Evolutionary conservation across 306 rosid species (phyloP), one percentile per base, ranked within the genome.

Genomic region (Malus fusca): DNA sequence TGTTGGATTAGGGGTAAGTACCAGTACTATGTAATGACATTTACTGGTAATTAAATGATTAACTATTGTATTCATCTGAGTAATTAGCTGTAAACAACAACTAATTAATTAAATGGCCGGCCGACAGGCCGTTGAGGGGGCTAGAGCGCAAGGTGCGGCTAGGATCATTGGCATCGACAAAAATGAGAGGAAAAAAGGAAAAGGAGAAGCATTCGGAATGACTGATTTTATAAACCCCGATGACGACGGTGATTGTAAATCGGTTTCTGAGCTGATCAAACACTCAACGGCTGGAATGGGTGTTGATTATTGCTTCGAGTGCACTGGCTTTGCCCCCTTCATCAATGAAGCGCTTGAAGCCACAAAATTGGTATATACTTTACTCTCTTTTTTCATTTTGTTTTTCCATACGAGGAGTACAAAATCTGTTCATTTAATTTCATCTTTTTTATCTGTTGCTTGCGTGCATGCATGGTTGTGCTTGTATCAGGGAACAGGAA

Each of bases 261-360:
- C 88, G 59, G 42, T 75, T 72, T 83, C 82, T 35, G 64, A 85
- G 72, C 78, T 79, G 44, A 37, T 89, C 60, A 80, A 76, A 44
- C 88, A 84, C 26, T 9, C 78, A 1, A 86, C 79, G 40, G 84
- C 73, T 75, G 96, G 90, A 78, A n/a, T 60, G 74, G 92, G 90
- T 59, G 96, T 86, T 25, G 92, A 90, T 76, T 88, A 81, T 60
- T 85, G 82, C 67, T 73, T 85, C 58, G 88, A 89, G 60, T 84
- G 91, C 83, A 84, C 85, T 15, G 88, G 91, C 31, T 69, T 79
- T 31, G 18, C 80, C 4, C 61, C 83, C 69, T 68, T 85, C 28
- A 62, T 85, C 66, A 78, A 75, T 66, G 62, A 87, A 77, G 76
- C 88, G 4, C n/a, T 89, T 6, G 83, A 78, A 69, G 83, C 91